Conservation (phyloP, 495 filamentous ascomycete genomes). For the Penicillium lividum region DNA sequence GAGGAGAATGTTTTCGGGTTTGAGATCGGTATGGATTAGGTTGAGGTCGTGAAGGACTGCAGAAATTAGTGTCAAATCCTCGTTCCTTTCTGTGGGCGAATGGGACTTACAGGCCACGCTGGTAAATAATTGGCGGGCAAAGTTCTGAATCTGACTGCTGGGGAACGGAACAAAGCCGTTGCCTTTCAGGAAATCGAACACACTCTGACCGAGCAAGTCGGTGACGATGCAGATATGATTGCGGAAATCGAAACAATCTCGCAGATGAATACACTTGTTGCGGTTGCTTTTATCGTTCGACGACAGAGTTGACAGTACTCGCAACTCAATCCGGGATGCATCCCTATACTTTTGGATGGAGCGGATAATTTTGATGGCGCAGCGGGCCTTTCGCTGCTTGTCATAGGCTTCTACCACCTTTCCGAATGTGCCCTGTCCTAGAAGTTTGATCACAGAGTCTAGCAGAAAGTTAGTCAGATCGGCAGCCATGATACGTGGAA, state of each 20-base stretch:
- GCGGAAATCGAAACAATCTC: conserved; percentile 96
- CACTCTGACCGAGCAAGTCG: conserved; percentile 91
- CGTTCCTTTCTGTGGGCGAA: background rate
- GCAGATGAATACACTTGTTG: conserved; percentile 95
- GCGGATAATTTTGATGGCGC: conserved; percentile 96
- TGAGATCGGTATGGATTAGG: conserved; percentile 96
- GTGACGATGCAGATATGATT: conserved; percentile 99
- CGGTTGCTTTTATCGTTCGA: conserved; percentile 89
- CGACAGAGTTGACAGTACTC: conserved; percentile 85
- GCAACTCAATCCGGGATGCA: conserved; percentile 92
- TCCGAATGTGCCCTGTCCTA: conserved; percentile 96
- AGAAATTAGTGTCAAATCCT: conserved; percentile 18
- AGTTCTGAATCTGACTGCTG: conserved; percentile 97
- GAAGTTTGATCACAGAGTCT: conserved; percentile 85
- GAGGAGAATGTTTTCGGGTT: conserved; percentile 96
- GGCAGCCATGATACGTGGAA: background rate
- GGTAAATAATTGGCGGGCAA: conserved; percentile 94
- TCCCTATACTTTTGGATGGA: conserved; percentile 98
- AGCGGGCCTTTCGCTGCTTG: conserved; percentile 67
- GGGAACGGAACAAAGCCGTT: conserved; percentile 96
- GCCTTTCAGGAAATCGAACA: conserved; percentile 96
- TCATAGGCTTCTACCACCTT: conserved; percentile 96
- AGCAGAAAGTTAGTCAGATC: conserved; percentile 16
- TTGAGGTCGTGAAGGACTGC: conserved; percentile 95
- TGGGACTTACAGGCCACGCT: conserved; percentile 86